Evolutionary conservation across 495 filamentous ascomycete genomes (phyloP).

Genomic region (Penicillium salamii): DNA sequence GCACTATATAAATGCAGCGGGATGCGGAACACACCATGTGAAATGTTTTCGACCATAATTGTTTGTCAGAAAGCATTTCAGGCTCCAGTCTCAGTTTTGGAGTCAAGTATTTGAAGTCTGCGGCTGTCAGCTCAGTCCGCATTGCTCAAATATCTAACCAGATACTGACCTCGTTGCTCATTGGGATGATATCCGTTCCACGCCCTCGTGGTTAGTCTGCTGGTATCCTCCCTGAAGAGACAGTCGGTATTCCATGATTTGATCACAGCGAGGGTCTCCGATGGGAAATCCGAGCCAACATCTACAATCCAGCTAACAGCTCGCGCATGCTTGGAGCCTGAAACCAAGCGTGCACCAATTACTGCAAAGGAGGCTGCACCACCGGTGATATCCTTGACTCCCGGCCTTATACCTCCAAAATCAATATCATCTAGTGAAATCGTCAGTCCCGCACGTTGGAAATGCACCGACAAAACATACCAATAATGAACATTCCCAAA

Average conservation of each 20-base stretch:
- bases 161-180: slow-evolving; percentile 51
- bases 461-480: slow-evolving; percentile 48
- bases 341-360: slow-evolving; percentile 84
- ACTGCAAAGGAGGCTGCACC: slow-evolving; percentile 85
- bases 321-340: slow-evolving; percentile 39
- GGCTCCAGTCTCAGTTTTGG: slow-evolving; percentile 77
- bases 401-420: slow-evolving; percentile 53
- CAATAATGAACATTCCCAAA: slow-evolving; percentile 94
- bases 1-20: slow-evolving; percentile 72
- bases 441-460: slow-evolving; percentile 18
- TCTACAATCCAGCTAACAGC: slow-evolving; percentile 91
- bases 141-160: background rate
- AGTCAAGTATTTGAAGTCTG: slow-evolving; percentile 83
- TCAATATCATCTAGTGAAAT: slow-evolving; percentile 79
- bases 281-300: slow-evolving; percentile 80
- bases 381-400: slow-evolving; percentile 70
- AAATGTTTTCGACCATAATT: slow-evolving; percentile 71
- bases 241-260: slow-evolving; percentile 70
- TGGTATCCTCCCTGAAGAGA: slow-evolving; percentile 60
- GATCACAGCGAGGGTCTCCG: slow-evolving; percentile 58
- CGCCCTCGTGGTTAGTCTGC: slow-evolving; percentile 77
- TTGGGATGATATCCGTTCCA: slow-evolving; percentile 80
- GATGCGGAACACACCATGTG: slow-evolving; percentile 83
- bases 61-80: slow-evolving; percentile 49
- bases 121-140: slow-evolving; percentile 33